Evolutionary conservation across 805 yeast genomes (phyloP).

Genomic region (Candida methanosorbosa): DNA sequence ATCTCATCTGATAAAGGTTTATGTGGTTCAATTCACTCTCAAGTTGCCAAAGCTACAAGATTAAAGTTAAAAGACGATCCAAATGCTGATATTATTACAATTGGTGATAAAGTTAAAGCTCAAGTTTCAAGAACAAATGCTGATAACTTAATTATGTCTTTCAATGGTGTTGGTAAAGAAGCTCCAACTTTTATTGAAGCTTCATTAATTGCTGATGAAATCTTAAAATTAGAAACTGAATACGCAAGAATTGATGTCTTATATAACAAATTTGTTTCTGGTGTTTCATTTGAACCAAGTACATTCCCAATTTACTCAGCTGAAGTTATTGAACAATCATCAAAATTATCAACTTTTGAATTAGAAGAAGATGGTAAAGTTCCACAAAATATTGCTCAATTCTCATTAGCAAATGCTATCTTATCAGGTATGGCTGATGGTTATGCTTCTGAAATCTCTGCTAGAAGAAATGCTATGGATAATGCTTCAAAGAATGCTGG

Average conservation of each 20-base stretch:
- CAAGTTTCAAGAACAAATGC: conserved; percentile 82
- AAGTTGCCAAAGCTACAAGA: conserved; percentile 85
- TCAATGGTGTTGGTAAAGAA: conserved; percentile 93
- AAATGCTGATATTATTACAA: conserved; percentile 69
- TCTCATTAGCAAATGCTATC: conserved; percentile 83
- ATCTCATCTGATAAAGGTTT: conserved; percentile 96
- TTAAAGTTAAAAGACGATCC: conserved; percentile 50
- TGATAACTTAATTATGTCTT: conserved; percentile 58
- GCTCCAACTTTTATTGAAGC: conserved; percentile 93
- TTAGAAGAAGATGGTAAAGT: conserved; percentile 61
- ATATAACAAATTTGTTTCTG: conserved; percentile 81
- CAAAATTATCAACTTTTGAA: conserved; percentile 78
- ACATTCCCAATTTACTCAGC: conserved; percentile 57
- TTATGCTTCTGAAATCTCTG: conserved; percentile 94
- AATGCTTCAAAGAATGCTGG: conserved; percentile 99
- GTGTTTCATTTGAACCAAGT: conserved; percentile 86
- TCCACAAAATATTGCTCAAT: conserved; percentile 68
- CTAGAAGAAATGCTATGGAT: conserved; percentile 99
- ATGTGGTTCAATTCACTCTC: conserved; percentile 98
- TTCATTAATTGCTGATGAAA: conserved; percentile 80
- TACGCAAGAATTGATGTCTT: conserved; percentile 74
- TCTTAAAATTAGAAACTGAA: conserved; percentile 61
- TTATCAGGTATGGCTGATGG: conserved; percentile 94
- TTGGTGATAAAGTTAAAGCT: conserved; percentile 91
- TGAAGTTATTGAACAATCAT: conserved; percentile 70